phyloP scores from a whole-genome alignment of 169 alveolate species.

The Cyclospora cayetanensis region DNA sequence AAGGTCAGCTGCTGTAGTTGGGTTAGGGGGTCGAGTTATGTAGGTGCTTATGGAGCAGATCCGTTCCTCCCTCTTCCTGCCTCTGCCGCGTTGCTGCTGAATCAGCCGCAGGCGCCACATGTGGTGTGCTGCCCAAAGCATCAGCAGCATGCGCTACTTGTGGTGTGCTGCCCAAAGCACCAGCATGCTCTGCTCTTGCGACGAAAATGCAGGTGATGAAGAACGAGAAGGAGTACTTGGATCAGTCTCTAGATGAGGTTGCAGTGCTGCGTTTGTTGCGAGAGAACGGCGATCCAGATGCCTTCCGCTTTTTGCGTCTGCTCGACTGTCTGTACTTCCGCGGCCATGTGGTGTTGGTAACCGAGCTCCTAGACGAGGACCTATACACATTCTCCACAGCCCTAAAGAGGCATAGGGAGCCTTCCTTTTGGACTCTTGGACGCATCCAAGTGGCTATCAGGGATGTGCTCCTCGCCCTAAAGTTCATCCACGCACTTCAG shows the following conservation, averaged over 20 bases:
- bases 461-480: constrained; percentile 83
- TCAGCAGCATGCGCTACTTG: not conserved
- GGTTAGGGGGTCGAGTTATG: not conserved
- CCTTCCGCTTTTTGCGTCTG: constrained; percentile 81
- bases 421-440: constrained; percentile 60
- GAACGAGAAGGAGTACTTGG: constrained; percentile 93
- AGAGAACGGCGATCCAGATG: constrained; percentile 87
- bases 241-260: constrained; percentile 93
- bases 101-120: not conserved
- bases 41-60: not conserved
- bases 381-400: constrained; percentile 53
- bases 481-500: constrained; percentile 82
- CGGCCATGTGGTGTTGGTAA: constrained; percentile 95
- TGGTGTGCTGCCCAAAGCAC: not conserved
- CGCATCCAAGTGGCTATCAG: constrained; percentile 70
- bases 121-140: not conserved
- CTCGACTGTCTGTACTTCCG: constrained; percentile 92
- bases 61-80: not conserved
- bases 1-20: constrained; percentile 6
- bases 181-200: constrained; percentile 23
- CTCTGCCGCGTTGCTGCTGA: not conserved
- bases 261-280: constrained; percentile 86
- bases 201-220: constrained; percentile 94
- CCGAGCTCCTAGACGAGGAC: constrained; percentile 91
- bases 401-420: constrained; percentile 53